Base-by-base conservation (phyloP, 192 early-diverging fungal genomes). In the Linnemannia elongata region DNA sequence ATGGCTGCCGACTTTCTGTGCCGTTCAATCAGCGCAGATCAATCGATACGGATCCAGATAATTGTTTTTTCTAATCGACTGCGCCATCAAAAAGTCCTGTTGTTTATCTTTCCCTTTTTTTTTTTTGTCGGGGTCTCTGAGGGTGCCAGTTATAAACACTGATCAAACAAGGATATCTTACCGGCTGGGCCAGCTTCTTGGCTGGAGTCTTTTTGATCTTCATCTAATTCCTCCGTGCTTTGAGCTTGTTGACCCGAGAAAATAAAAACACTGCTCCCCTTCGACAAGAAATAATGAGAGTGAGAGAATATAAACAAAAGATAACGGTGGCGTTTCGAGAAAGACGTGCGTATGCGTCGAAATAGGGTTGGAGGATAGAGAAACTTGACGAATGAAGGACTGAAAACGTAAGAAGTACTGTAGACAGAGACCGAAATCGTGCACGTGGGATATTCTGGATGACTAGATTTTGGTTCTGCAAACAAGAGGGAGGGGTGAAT, bases 201-300 rank as follows among this genome's bases (percentile, higher is more conserved):
- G 91, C 92, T 68, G 93, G 92, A 24, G 89, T 88, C 83, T 93
- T 94, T 87, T 90, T 94, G 74, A 94, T 93, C 85, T 90, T 93
- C 90, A 91, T 90, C 22, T 55, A 9, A 8, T 42, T 42, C 35
- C 42, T 42, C 38, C 38, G 70, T 42, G 70, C 12, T 72, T 24
- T 72, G 70, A 42, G 20, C 41, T 20, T 72, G 70, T 72, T 38
- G 70, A 38, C 30, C 7, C 27, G 45, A 74, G 47, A 54, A 24
- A 74, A 72, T 41, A 72, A 18, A 47, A 35, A 54, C 10, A 52
- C 72, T 13, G 18, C 42, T 2, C n/a, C n/a, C 45, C 44, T 52
- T 72, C 39, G 41, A 35, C 27, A 72, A 38, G 38, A 35, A 41
- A 9, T n/a, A n/a, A 72, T 10, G 70, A 69, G 10, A 69, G 5